A percentile compares a stretch with the other conserved stretches of the same genome.
Conservation (phyloP, 2,329 filamentous ascomycete species). For the Hymenoscyphus salicellus region DNA sequence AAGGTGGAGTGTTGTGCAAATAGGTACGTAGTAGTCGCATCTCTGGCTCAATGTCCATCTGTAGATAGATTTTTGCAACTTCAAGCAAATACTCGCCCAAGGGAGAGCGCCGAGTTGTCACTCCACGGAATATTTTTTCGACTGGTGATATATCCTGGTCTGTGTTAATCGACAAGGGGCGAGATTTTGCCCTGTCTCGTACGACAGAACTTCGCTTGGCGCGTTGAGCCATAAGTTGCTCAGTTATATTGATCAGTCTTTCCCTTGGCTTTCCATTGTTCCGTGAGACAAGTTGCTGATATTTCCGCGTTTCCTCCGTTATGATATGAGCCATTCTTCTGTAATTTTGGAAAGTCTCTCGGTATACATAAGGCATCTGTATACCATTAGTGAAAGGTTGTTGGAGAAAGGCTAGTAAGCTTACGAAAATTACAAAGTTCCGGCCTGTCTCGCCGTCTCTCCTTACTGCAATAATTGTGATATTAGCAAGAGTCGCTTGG, state of each 20-base stretch:
- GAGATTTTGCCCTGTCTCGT: no score
- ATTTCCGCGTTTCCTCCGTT: neutral
- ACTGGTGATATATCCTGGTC: no score
- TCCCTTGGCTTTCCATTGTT: no score
- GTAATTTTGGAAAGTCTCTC: conserved; percentile 3
- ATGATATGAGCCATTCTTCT: neutral
- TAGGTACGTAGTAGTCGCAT: neutral
- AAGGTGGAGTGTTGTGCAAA: conserved; percentile 3
- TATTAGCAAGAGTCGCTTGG: neutral
- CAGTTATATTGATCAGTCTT: neutral
- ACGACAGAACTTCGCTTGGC: no score
- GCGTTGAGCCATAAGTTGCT: neutral
- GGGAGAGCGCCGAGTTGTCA: neutral
- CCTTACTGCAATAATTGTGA: no score
- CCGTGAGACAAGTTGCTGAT: neutral
- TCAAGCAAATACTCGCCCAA: conserved; percentile 4
- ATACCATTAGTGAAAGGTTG: neutral
- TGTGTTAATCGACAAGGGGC: no score
- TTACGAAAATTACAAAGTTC: conserved; percentile 4
- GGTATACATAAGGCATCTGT: conserved; percentile 12
- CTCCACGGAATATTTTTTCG: no score
- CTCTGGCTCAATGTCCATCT: neutral
- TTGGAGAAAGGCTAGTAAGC: neutral
- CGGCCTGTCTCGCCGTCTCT: neutral
- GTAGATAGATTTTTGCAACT: conserved; percentile 5